Conservation (phyloP, 805 yeast genomes). For the Ogataea ramenticola region DNA sequence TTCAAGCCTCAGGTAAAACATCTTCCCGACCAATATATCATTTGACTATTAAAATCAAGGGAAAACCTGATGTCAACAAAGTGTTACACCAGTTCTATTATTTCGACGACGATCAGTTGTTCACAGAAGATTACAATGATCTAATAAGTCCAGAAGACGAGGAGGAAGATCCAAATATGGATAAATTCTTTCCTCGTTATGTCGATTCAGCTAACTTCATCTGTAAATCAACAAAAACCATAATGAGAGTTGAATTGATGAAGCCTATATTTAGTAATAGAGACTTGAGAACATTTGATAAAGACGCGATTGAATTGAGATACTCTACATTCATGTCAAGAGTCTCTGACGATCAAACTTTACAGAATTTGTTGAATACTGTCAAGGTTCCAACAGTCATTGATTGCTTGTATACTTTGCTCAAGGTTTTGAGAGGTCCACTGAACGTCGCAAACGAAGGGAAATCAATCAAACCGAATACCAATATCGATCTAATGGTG, state of each 20-base stretch:
- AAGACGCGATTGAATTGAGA: slow-evolving; percentile 44
- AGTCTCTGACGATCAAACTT: not conserved
- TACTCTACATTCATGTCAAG: slow-evolving; percentile 30
- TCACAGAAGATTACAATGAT: slow-evolving; percentile 17
- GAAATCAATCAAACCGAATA: slow-evolving; percentile 49
- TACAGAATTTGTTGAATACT: slow-evolving; percentile 20
- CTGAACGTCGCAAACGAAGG: slow-evolving; percentile 34
- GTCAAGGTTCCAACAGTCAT: slow-evolving; percentile 39
- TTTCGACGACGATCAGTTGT: slow-evolving; percentile 20
- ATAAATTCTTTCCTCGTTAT: slow-evolving; percentile 25
- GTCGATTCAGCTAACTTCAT: slow-evolving; percentile 42
- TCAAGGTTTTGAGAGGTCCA: slow-evolving; percentile 64
- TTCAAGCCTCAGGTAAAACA: not conserved
- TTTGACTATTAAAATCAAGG: slow-evolving; percentile 22
- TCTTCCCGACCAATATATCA: slow-evolving; percentile 19
- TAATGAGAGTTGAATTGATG: slow-evolving; percentile 48
- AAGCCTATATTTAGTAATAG: slow-evolving; percentile 40
- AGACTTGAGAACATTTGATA: slow-evolving; percentile 41
- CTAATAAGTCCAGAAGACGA: slow-evolving; percentile 9
- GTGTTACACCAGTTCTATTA: slow-evolving; percentile 19
- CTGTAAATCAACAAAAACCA: slow-evolving; percentile 35
- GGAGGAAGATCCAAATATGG: slow-evolving; percentile 3
- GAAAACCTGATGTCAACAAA: slow-evolving; percentile 5
- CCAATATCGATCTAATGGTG: slow-evolving; percentile 42
- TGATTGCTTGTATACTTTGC: slow-evolving; percentile 53